Conservation (phyloP, 306 rosid species). For the Fagus crenata region DNA sequence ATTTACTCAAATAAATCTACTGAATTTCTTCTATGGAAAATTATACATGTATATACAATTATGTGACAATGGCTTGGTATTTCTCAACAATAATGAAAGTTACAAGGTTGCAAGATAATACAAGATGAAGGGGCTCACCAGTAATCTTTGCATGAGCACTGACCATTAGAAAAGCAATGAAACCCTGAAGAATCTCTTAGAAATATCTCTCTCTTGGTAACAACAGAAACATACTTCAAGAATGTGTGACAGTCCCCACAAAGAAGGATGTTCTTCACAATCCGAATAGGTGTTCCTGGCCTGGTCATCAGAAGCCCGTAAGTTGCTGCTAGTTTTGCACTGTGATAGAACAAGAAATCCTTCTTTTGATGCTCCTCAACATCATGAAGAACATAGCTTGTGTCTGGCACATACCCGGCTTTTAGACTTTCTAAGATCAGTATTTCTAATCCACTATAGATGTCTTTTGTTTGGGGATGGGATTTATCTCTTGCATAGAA, state of each 20-base stretch:
- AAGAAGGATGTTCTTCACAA: conserved; percentile 71
- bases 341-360: conserved; percentile 67
- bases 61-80: neutral
- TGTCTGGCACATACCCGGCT: conserved; percentile 77
- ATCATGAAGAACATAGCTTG: conserved; percentile 79
- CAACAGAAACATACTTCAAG: conserved; percentile 65
- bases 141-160: conserved; percentile 76
- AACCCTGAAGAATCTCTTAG: conserved; percentile 81
- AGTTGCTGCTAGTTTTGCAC: conserved; percentile 71
- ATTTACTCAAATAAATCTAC: neutral
- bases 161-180: conserved; percentile 75
- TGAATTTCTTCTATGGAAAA: neutral
- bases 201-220: conserved; percentile 59
- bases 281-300: conserved; percentile 62
- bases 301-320: conserved; percentile 63
- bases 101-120: neutral
- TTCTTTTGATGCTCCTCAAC: conserved; percentile 81
- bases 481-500: conserved; percentile 83
- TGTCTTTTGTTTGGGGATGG: conserved; percentile 73
- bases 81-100: neutral
- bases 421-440: conserved; percentile 76
- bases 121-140: conserved; percentile 38
- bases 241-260: conserved; percentile 92
- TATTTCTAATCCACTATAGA: conserved; percentile 71
- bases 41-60: neutral